Base-by-base conservation (phyloP, 768 basidiomycete species). In the Hygrocybe punicea region DNA sequence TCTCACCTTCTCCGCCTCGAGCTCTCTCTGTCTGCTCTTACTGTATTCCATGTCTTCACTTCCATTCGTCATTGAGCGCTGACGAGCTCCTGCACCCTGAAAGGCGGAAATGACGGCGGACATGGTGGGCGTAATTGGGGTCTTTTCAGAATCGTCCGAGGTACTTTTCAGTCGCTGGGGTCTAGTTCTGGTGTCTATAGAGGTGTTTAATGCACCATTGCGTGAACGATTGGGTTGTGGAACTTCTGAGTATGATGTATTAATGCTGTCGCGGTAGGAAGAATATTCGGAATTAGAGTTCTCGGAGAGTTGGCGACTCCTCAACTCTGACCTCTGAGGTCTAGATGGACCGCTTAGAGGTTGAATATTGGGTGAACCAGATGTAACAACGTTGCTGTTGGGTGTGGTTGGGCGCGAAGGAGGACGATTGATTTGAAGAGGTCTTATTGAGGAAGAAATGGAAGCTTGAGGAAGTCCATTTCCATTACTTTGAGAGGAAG, bases 101-200 rank as follows among this genome's bases (percentile, higher is more conserved):
- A 91, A 91, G 21, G 89, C 87, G 55, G 86, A 82, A 65, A 91
- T 72, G 13, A 80, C 87, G 48, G 77, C 76, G 14, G 74, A 73
- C 36, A 88, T 67, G 13, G 82, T 73, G 2, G 78, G 75, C 24
- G 83, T 80, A 1, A 77, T 77, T 6, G 76, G 71, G 48, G 67
- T 57, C 53, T 69, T 69, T 19, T 70, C 74, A 53, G 72, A 70
- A 39, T 74, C 70, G 21, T 64, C 62, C 23, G 61, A 44, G 7
- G 70, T 69, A 47, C 70, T 76, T 60, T 70, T 66, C 40, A 72
- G 9, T 19, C 51, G 42, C 46, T 44, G 69, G 48, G 61, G 69
- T 50, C 66, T 71, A 40, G 74, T 70, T 54, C 63, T 60, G 44
- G 63, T 63, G 2, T 64, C 54, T 47, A 49, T 50, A 24, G 68